These are phyloP conservation scores for Peniophora sp. DNA, from an alignment of 1,284 basidiomycete genomes.

Conservation along the genomic window DNA sequence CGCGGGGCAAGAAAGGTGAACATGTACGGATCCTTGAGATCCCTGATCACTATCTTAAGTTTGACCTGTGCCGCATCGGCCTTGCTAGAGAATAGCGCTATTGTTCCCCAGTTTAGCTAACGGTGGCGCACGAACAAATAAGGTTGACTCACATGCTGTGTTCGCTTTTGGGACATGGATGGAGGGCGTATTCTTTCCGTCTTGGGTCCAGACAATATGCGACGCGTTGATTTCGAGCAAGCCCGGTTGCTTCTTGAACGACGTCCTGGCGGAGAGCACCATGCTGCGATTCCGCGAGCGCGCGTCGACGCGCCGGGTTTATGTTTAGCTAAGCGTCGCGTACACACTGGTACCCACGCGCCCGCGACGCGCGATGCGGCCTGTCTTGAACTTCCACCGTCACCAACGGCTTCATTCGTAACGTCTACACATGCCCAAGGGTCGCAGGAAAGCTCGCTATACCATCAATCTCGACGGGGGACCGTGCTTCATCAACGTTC, in stretches of 20 bases:
- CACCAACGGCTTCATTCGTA: too few species aligned
- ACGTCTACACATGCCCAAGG: too few species aligned
- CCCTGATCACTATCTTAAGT: constrained; percentile 60
- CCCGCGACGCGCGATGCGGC: too few species aligned
- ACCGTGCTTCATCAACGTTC: too few species aligned
- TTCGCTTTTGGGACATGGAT: constrained; percentile 64
- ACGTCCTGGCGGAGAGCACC: constrained; percentile 51
- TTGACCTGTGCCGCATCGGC: constrained; percentile 69
- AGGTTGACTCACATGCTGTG: constrained; percentile 12
- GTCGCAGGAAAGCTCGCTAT: too few species aligned
- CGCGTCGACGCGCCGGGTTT: background rate
- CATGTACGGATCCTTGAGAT: constrained; percentile 64
- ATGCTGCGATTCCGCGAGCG: background rate
- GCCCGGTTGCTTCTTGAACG: constrained; percentile 74
- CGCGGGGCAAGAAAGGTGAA: constrained; percentile 71
- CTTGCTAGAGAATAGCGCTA: constrained; percentile 79
- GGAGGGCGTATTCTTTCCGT: constrained; percentile 50
- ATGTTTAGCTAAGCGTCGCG: background rate
- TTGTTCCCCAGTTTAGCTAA: background rate
- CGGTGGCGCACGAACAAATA: background rate
- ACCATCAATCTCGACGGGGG: too few species aligned
- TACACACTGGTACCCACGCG: too few species aligned
- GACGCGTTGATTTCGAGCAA: constrained; percentile 60
- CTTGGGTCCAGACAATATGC: constrained; percentile 67
- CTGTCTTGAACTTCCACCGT: too few species aligned